Evolutionary conservation across 1,284 basidiomycete genomes (phyloP).

Genomic region (Ceratobasidium sp.): DNA sequence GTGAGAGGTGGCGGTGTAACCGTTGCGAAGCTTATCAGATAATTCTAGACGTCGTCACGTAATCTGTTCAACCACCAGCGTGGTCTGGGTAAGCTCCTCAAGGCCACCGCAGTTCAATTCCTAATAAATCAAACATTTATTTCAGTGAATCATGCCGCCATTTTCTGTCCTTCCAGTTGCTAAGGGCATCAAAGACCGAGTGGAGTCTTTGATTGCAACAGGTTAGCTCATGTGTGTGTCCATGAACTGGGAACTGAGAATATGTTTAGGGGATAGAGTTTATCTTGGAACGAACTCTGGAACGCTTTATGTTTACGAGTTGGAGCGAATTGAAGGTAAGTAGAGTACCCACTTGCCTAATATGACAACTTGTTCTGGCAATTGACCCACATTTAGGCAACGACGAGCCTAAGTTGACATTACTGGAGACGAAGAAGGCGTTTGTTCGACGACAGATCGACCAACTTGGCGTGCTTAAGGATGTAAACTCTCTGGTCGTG

Average conservation of each 20-base stretch:
- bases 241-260: constrained; percentile 62
- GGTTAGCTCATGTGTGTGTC: constrained; percentile 46
- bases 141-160: constrained; percentile 46
- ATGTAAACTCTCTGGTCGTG: constrained; percentile 81
- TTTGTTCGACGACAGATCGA: constrained; percentile 80
- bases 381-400: constrained; percentile 50
- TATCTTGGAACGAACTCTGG: constrained; percentile 81
- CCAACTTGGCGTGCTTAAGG: constrained; percentile 84
- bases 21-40: background rate
- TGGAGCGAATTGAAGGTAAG: constrained; percentile 58
- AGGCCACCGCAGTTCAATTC: background rate
- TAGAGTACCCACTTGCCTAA: constrained; percentile 40
- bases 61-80: constrained; percentile 8
- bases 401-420: constrained; percentile 57
- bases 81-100: background rate
- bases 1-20: no score
- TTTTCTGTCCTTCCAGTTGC: constrained; percentile 49
- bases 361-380: constrained; percentile 9
- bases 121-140: background rate
- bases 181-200: constrained; percentile 59
- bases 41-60: background rate
- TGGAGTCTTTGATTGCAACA: constrained; percentile 47
- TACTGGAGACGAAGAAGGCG: constrained; percentile 73
- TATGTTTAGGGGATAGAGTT: constrained; percentile 72
- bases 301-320: constrained; percentile 70